phyloP scores from a whole-genome alignment of 129 eudicot species.

The Glebionis coronaria region DNA sequence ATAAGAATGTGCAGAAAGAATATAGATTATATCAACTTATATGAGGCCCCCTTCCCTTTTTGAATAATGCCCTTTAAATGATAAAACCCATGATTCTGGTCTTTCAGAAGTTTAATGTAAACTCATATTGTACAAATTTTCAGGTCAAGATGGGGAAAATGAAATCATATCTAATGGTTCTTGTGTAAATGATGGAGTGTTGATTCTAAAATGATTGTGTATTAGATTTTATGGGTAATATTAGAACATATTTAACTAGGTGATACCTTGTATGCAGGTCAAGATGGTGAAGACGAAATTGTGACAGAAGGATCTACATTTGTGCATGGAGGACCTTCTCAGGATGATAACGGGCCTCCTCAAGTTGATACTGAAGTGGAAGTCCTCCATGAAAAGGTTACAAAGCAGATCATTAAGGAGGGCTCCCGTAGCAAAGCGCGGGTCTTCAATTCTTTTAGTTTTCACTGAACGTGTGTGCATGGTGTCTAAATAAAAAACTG shows the following conservation, averaged over 20 bases:
- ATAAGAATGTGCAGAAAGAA: no score
- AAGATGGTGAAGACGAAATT: constrained; percentile 56
- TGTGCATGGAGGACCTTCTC: constrained; percentile 73
- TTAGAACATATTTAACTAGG: background rate
- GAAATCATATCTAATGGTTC: constrained; percentile 22
- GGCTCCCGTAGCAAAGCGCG: no score
- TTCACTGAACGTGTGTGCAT: no score
- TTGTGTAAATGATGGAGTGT: constrained; percentile 5
- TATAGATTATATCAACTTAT: background rate
- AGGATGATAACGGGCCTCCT: constrained; percentile 76
- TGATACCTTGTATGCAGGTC: constrained; percentile 29
- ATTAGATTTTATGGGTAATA: background rate
- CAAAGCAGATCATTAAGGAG: constrained; percentile 85
- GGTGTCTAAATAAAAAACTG: no score
- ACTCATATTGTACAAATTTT: constrained; percentile 18
- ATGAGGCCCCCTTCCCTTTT: background rate
- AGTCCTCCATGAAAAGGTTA: constrained; percentile 86
- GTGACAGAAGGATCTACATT: constrained; percentile 64
- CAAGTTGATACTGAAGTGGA: constrained; percentile 61
- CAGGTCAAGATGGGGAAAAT: constrained; percentile 33
- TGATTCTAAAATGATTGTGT: constrained; percentile 1
- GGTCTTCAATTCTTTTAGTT: no score
- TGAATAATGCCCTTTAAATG: background rate
- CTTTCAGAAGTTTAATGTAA: background rate
- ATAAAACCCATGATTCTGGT: background rate